Percentiles rank a stretch among this genome's conserved stretches.
phyloP scores from a whole-genome alignment of 306 rosid genomes.

The Quercus robur region DNA sequence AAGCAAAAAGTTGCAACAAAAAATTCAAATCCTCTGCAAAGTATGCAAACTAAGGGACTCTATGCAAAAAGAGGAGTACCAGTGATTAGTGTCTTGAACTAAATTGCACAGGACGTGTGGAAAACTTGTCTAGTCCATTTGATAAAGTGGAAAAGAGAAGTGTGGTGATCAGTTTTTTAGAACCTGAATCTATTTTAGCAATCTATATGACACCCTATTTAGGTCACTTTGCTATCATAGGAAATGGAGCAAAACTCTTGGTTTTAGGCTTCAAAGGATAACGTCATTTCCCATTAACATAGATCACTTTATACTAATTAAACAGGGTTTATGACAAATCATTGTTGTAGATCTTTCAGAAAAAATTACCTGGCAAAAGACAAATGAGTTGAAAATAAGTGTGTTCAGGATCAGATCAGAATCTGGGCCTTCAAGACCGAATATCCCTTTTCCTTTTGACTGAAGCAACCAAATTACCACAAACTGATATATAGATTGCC shows the following conservation, averaged over 20 bases:
- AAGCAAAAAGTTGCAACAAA: background rate
- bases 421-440: slow-evolving; percentile 53
- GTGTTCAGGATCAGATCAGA: slow-evolving; percentile 77
- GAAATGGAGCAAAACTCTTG: too few species aligned
- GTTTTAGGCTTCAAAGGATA: too few species aligned
- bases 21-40: background rate
- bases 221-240: too few species aligned
- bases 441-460: slow-evolving; percentile 64
- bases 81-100: too few species aligned
- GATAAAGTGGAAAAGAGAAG: too few species aligned
- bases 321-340: background rate
- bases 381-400: slow-evolving; percentile 82
- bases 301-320: background rate
- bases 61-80: background rate
- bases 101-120: too few species aligned
- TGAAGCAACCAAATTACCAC: slow-evolving; percentile 79
- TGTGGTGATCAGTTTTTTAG: too few species aligned
- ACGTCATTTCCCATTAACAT: background rate
- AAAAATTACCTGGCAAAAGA: slow-evolving; percentile 83
- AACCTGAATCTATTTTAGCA: too few species aligned
- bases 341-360: background rate
- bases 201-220: too few species aligned
- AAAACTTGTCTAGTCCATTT: too few species aligned
- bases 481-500: slow-evolving; percentile 86
- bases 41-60: background rate